phyloP scores from a whole-genome alignment of 1,284 basidiomycete species.

The Ceratobasidium sp. region DNA sequence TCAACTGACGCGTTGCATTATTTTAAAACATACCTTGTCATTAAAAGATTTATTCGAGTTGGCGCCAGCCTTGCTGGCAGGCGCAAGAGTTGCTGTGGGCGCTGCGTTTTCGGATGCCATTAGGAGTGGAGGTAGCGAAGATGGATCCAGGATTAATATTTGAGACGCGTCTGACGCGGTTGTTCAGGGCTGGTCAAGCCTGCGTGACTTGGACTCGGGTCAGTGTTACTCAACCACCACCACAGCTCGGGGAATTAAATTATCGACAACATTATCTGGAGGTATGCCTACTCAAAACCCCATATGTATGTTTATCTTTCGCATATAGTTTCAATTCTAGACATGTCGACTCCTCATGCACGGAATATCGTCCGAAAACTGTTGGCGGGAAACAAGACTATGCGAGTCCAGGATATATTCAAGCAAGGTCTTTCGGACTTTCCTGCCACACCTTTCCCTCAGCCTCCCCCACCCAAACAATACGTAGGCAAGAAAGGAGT shows the following conservation, averaged over 20 bases:
- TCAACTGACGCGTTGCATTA: slow-evolving; percentile 2
- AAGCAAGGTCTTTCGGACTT: slow-evolving; percentile 14
- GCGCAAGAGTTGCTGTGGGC: slow-evolving; percentile 48
- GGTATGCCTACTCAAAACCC: too few species aligned
- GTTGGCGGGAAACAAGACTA: neutral
- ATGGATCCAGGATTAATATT: slow-evolving; percentile 44
- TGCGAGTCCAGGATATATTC: slow-evolving; percentile 28
- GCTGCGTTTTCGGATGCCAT: slow-evolving; percentile 51
- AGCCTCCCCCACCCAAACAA: slow-evolving; percentile 25
- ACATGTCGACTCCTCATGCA: slow-evolving; percentile 39
- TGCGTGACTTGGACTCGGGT: neutral
- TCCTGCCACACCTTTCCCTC: slow-evolving; percentile 35
- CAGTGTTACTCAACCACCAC: too few species aligned
- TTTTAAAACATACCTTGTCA: slow-evolving; percentile 72
- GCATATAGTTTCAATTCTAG: neutral
- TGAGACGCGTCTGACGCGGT: slow-evolving; percentile 43
- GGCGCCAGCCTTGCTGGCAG: neutral
- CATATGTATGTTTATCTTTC: neutral
- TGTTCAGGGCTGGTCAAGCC: slow-evolving; percentile 23
- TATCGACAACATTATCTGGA: too few species aligned
- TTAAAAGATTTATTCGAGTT: slow-evolving; percentile 79
- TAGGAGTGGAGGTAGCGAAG: slow-evolving; percentile 41
- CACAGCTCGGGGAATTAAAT: too few species aligned
- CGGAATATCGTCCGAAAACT: slow-evolving; percentile 37
- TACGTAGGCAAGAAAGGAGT: neutral